Conservation (phyloP, 371 early-diverging fungal genomes). For the Circinella minor region DNA sequence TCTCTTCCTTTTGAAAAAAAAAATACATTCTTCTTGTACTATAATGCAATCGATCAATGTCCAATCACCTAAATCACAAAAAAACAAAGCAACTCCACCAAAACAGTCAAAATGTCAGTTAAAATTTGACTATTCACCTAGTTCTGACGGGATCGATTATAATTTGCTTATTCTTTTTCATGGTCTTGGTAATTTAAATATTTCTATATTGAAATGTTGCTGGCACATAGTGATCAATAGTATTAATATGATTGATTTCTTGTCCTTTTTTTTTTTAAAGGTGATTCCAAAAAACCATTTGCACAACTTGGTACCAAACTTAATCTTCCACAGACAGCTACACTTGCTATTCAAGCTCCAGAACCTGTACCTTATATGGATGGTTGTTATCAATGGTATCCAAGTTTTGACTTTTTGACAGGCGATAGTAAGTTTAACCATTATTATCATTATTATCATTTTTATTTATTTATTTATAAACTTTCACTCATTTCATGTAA, state of each 20-base stretch:
- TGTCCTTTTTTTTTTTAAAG: conserved; percentile 14
- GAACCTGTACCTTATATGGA: conserved; percentile 67
- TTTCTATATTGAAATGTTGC: not conserved
- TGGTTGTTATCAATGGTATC: conserved; percentile 69
- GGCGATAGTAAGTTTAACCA: conserved; percentile 50
- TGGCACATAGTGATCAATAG: no score
- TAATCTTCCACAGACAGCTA: conserved; percentile 72
- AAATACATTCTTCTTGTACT: no score
- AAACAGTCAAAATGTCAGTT: conserved; percentile 39
- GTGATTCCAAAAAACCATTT: conserved; percentile 66
- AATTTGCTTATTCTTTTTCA: conserved; percentile 78
- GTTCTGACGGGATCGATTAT: conserved; percentile 63
- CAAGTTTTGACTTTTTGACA: conserved; percentile 63
- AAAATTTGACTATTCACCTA: conserved; percentile 55
- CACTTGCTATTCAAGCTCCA: conserved; percentile 67
- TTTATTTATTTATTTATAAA: no score
- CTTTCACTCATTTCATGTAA: no score
- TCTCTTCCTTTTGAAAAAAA: no score
- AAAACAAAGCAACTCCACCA: conserved; percentile 34
- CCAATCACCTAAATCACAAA: conserved; percentile 18
- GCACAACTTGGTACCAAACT: conserved; percentile 59
- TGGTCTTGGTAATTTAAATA: conserved; percentile 58
- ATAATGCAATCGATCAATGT: conserved; percentile 39
- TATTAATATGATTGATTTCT: not conserved
- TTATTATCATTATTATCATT: no score